A percentile compares a stretch with the other conserved stretches of the same genome.
Evolutionary conservation across 192 early-diverging fungal genomes (phyloP).

Genomic region (Entomortierella chlamydospora): DNA sequence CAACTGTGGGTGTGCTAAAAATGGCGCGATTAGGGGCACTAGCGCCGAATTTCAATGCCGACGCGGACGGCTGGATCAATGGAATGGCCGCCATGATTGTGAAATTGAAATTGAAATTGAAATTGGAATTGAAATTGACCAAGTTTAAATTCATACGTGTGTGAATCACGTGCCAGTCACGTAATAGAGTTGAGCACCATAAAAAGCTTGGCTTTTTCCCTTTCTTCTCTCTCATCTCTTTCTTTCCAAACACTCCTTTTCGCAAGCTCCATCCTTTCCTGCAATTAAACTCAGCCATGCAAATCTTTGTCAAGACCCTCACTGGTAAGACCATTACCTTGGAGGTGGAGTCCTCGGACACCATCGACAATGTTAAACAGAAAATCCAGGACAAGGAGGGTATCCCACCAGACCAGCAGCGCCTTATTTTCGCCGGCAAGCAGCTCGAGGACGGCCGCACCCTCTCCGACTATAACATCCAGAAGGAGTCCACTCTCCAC

Average conservation of each 20-base stretch:
- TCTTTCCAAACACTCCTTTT: slow-evolving; percentile 1
- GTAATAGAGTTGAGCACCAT: background rate
- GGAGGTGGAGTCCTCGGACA: slow-evolving; percentile 76
- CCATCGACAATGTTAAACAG: slow-evolving; percentile 85
- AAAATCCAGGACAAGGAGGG: slow-evolving; percentile 88
- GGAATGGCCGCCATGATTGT: slow-evolving; percentile 29
- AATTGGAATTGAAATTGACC: background rate
- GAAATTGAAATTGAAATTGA: background rate
- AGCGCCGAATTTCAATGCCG: slow-evolving; percentile 11
- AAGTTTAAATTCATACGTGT: too few species aligned
- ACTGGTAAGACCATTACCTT: slow-evolving; percentile 99
- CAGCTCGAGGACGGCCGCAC: slow-evolving; percentile 83
- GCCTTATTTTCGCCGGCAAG: slow-evolving; percentile 85
- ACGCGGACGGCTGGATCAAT: slow-evolving; percentile 38
- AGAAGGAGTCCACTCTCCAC: slow-evolving; percentile 79
- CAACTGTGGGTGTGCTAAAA: slow-evolving; percentile 35
- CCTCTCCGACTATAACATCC: slow-evolving; percentile 80
- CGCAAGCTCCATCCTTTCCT: background rate
- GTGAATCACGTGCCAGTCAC: background rate
- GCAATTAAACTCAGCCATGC: slow-evolving; percentile 52
- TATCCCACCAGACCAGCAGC: slow-evolving; percentile 84
- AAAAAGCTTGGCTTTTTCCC: background rate
- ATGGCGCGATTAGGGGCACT: slow-evolving; percentile 15
- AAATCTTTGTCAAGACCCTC: slow-evolving; percentile 86
- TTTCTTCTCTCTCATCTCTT: background rate